Evolutionary conservation across 345 rosid species (phyloP).

Genomic region (Iberis pinnata): DNA sequence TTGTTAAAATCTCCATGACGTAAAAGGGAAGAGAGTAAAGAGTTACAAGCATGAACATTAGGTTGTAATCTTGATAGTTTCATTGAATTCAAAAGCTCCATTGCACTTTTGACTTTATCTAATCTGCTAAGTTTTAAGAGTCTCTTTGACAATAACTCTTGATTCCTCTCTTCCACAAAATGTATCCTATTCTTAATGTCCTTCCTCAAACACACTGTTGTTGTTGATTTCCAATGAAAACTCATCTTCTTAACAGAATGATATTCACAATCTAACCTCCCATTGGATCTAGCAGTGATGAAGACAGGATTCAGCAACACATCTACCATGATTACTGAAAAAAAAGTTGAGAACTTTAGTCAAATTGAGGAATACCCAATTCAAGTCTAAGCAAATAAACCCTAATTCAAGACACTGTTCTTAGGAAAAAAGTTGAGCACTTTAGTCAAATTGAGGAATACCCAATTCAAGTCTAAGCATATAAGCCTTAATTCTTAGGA

Average conservation of each 20-base stretch:
- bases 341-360: too few relatives aligned
- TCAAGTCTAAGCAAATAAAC: too few relatives aligned
- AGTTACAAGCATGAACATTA: constrained; percentile 54
- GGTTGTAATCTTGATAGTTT: constrained; percentile 41
- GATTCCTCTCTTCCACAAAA: constrained; percentile 62
- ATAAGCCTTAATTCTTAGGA: too few relatives aligned
- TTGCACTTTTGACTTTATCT: constrained; percentile 61
- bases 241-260: constrained; percentile 3
- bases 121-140: constrained; percentile 64
- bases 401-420: too few relatives aligned
- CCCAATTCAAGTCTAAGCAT: too few relatives aligned
- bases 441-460: too few relatives aligned
- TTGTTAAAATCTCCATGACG: constrained; percentile 41
- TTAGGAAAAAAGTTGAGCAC: too few relatives aligned
- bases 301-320: constrained; percentile 28
- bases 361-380: too few relatives aligned
- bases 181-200: constrained; percentile 29
- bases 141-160: constrained; percentile 53
- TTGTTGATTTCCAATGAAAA: constrained; percentile 21
- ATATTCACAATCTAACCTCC: constrained; percentile 24
- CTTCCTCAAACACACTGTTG: background rate
- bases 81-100: constrained; percentile 58
- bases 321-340: constrained; percentile 29
- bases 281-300: constrained; percentile 20
- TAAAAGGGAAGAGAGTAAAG: constrained; percentile 59